Base-by-base conservation (phyloP, 2,329 filamentous ascomycete genomes). In the Epichloe hybrida region DNA sequence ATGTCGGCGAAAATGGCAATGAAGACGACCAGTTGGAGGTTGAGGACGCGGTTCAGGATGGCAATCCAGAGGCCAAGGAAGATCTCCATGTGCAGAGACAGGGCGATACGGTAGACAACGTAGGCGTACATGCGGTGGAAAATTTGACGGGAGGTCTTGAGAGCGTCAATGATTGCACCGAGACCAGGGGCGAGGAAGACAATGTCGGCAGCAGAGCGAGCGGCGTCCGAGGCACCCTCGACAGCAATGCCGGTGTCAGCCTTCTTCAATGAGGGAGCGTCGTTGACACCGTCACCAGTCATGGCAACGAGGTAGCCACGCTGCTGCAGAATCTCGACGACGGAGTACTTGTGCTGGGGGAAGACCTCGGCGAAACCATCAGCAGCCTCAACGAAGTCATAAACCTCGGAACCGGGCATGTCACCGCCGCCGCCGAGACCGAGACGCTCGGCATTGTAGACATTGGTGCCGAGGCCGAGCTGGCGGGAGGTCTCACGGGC, bases 41-140 rank as follows among this genome's bases (percentile, higher is more conserved):
- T 89, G 56, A 95, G 77, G 54, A 81, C 86, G 55, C 80, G 75
- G 76, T 95, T 93, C 60, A 91, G 75, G 60, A 91, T 90, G 60
- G 85, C 86, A 61, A 95, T 93, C 88, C 88, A 94, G 53, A 94
- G 80, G 66, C 88, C 88, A 48, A 95, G 79, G 77, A 89, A 95
- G 66, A 94, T 86, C 72, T 93, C 88, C 64, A 95, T 77, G 68
- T 95, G 89, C 57, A 95, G 81, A 15, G 88, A 95, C 62, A 95
- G 73, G 46, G 89, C 88, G 63, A 95, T 95, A 79, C 89, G 87
- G 75, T 95, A 95, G 62, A 95, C 86, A 58, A 95, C 87, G 74
- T 95, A 95, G 53, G 88, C 86, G 72, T 95, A 93, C 88, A 95
- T 95, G 62, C 89, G 87, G 73, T 95, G 88, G 77, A 95, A 95